These are phyloP conservation scores for Coriolopsis trogii DNA, from an alignment of 1,284 basidiomycete genomes.

Conservation along the genomic window DNA sequence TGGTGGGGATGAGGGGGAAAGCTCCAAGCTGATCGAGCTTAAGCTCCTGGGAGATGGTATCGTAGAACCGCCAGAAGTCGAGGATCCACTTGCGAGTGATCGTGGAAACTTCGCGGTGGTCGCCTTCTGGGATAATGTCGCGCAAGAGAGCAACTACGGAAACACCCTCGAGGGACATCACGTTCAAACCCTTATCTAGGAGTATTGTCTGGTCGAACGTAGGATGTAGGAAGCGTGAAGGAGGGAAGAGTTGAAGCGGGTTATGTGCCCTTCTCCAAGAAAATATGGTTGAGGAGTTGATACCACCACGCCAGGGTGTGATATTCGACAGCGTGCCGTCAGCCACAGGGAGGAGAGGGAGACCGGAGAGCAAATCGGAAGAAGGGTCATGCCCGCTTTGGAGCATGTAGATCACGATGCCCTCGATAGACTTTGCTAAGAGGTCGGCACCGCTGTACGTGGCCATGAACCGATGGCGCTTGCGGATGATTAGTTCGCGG, in stretches of 20 bases:
- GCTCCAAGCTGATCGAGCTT: neutral
- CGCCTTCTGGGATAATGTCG: neutral
- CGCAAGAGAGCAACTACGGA: neutral
- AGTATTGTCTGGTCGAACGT: constrained; percentile 2
- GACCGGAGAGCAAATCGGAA: constrained; percentile 23
- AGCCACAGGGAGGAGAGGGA: constrained; percentile 39
- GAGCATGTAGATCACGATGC: neutral
- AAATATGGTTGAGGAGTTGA: neutral
- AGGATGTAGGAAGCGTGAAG: constrained; percentile 33
- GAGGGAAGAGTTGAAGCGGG: constrained; percentile 26
- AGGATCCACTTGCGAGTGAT: neutral
- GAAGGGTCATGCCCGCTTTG: neutral
- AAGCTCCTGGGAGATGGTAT: neutral
- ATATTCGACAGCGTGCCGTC: constrained; percentile 29
- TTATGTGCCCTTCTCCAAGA: constrained; percentile 12
- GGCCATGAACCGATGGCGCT: too few species aligned
- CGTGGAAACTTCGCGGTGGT: neutral
- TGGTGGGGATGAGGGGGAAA: constrained; percentile 9
- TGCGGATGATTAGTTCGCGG: neutral
- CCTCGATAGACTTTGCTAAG: too few species aligned
- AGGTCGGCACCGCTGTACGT: too few species aligned
- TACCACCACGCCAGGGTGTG: too few species aligned
- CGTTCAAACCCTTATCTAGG: constrained; percentile 1
- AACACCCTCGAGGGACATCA: neutral
- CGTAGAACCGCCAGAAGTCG: neutral